phyloP scores from a whole-genome alignment of 345 rosid species.

The Diplotaxis tenuifolia region DNA sequence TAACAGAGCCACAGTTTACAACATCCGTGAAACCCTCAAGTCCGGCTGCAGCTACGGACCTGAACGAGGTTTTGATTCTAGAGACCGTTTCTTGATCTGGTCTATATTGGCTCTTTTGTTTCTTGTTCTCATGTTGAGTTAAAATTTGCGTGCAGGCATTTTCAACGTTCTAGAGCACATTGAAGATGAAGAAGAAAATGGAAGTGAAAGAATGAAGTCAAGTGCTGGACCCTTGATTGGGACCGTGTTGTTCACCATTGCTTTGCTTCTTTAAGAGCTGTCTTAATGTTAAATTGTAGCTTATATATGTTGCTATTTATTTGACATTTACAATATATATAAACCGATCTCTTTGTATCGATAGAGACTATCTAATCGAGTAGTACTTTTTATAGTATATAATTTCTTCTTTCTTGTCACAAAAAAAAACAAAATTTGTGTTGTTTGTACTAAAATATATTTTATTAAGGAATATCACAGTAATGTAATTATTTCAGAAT shows the following conservation, averaged over 20 bases:
- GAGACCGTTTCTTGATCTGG: neutral
- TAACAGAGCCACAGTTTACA: slow-evolving; percentile 65
- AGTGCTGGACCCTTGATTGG: slow-evolving; percentile 33
- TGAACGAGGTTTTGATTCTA: slow-evolving; percentile 40
- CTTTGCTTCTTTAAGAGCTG: slow-evolving; percentile 30
- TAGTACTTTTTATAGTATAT: neutral
- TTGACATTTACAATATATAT: neutral
- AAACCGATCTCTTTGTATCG: neutral
- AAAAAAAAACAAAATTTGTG: too few relatives aligned
- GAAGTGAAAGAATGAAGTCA: slow-evolving; percentile 34
- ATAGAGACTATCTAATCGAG: neutral
- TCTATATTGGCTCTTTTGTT: slow-evolving; percentile 2
- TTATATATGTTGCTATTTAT: neutral
- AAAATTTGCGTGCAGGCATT: slow-evolving; percentile 43
- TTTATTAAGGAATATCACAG: too few relatives aligned
- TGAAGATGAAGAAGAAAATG: slow-evolving; percentile 43
- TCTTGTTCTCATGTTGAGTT: slow-evolving; percentile 6
- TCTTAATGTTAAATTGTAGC: neutral
- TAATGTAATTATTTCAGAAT: neutral
- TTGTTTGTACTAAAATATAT: too few relatives aligned
- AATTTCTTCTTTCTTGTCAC: too few relatives aligned
- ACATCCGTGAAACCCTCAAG: slow-evolving; percentile 57
- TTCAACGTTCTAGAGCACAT: slow-evolving; percentile 69
- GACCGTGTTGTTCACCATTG: slow-evolving; percentile 40
- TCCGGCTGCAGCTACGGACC: slow-evolving; percentile 78